Evolutionary conservation across 352 stramenopile genomes (phyloP).

Genomic region (Globisporangium okanoganense): DNA sequence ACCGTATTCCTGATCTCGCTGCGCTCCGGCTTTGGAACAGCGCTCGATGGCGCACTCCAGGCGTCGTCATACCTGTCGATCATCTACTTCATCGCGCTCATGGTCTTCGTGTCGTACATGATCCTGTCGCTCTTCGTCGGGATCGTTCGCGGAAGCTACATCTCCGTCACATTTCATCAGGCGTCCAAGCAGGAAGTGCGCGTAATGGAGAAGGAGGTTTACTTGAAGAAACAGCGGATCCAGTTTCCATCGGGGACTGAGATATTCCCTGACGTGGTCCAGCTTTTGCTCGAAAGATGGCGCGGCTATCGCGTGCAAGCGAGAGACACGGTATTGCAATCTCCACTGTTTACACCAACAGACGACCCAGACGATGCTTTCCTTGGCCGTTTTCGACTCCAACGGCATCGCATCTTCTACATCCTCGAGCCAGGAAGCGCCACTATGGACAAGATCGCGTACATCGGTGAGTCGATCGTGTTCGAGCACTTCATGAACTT

Average conservation of each 20-base stretch:
- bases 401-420: slow-evolving; percentile 64
- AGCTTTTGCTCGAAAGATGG: slow-evolving; percentile 39
- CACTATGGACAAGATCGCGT: slow-evolving; percentile 45
- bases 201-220: slow-evolving; percentile 26
- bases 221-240: slow-evolving; percentile 45
- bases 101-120: slow-evolving; percentile 86
- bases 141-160: slow-evolving; percentile 80
- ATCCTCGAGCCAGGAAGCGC: slow-evolving; percentile 44
- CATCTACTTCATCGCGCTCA: slow-evolving; percentile 75
- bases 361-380: slow-evolving; percentile 54
- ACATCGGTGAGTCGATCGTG: slow-evolving; percentile 43
- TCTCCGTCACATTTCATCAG: slow-evolving; percentile 53
- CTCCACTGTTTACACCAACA: slow-evolving; percentile 39
- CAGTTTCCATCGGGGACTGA: slow-evolving; percentile 56
- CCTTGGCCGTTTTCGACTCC: slow-evolving; percentile 47
- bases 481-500: slow-evolving; percentile 82
- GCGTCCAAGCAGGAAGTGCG: slow-evolving; percentile 26
- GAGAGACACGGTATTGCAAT: slow-evolving; percentile 38
- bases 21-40: slow-evolving; percentile 70
- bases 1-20: slow-evolving; percentile 80
- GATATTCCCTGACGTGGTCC: slow-evolving; percentile 56
- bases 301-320: slow-evolving; percentile 23
- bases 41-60: slow-evolving; percentile 68
- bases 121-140: slow-evolving; percentile 79
- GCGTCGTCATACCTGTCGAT: slow-evolving; percentile 71